Evolutionary conservation across 2,329 filamentous ascomycete species (phyloP).

Genomic region (Dothidotthia symphoricarpi): DNA sequence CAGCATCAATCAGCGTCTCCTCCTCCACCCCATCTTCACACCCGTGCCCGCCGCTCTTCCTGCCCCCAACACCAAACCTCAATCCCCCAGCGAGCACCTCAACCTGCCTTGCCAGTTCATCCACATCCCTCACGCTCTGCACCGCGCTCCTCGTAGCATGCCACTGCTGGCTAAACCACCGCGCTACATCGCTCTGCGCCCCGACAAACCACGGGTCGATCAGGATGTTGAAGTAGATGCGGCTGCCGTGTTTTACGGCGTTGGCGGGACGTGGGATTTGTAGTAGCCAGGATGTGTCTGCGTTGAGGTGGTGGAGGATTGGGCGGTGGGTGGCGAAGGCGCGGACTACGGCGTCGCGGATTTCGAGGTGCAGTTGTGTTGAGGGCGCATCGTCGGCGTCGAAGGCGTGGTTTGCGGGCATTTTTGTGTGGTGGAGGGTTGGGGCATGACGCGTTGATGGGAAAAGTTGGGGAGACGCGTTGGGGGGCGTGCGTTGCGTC

Average conservation of each 20-base stretch:
- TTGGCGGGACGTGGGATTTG: conserved; percentile 58
- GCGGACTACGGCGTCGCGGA: conserved; percentile 42
- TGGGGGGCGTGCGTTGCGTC: too few species aligned
- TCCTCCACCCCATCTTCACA: conserved; percentile 10
- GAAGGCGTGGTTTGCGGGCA: too few species aligned
- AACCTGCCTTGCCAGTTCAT: conserved; percentile 51
- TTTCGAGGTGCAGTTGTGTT: conserved; percentile 45
- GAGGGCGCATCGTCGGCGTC: conserved; percentile 37
- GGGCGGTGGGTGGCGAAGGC: conserved; percentile 48
- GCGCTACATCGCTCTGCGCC: conserved; percentile 61
- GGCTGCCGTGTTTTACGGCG: conserved; percentile 43
- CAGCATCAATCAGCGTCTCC: conserved; percentile 55
- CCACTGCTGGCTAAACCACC: conserved; percentile 66
- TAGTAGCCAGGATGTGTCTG: conserved; percentile 66
- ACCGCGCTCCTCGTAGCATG: conserved; percentile 57
- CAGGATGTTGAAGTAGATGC: conserved; percentile 62
- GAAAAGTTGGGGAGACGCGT: too few species aligned
- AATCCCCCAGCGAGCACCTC: conserved; percentile 45
- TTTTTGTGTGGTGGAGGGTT: too few species aligned
- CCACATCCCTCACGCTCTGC: conserved; percentile 56
- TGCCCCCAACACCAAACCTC: conserved; percentile 19
- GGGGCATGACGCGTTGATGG: too few species aligned
- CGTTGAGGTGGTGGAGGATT: conserved; percentile 64
- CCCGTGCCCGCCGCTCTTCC: conserved; percentile 10
- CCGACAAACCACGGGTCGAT: conserved; percentile 66